Percentiles rank a stretch among this genome's conserved stretches.
Conservation (phyloP, 768 basidiomycete genomes). For the Plicaturopsis crispa region DNA sequence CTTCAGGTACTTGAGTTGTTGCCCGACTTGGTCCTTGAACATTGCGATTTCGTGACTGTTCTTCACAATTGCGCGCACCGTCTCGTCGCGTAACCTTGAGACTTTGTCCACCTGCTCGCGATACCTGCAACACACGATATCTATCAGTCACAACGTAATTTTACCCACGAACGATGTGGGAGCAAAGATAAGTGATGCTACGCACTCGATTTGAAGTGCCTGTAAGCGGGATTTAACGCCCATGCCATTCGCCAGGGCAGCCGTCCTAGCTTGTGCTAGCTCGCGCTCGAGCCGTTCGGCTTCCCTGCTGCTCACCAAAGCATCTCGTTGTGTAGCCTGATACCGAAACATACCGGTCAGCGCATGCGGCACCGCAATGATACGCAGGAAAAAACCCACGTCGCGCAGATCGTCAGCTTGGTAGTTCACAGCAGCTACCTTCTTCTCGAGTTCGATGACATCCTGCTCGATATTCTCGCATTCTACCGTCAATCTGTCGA, state of each 20-base stretch:
- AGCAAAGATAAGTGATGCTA: slow-evolving; percentile 13
- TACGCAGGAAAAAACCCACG: slow-evolving; percentile 35
- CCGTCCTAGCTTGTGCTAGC: slow-evolving; percentile 64
- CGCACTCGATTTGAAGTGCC: slow-evolving; percentile 67
- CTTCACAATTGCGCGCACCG: slow-evolving; percentile 74
- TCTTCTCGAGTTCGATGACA: slow-evolving; percentile 64
- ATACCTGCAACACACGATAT: slow-evolving; percentile 38
- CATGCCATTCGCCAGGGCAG: slow-evolving; percentile 74
- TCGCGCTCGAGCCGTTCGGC: slow-evolving; percentile 64
- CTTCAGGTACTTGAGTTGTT: slow-evolving; percentile 58
- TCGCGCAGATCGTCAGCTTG: slow-evolving; percentile 80
- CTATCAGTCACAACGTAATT: slow-evolving; percentile 3
- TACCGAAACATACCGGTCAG: neutral
- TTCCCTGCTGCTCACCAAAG: slow-evolving; percentile 56
- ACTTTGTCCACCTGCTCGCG: slow-evolving; percentile 76
- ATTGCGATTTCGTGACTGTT: slow-evolving; percentile 77
- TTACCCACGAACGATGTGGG: slow-evolving; percentile 2
- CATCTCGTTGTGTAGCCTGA: slow-evolving; percentile 75
- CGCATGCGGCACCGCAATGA: neutral
- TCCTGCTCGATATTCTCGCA: slow-evolving; percentile 83
- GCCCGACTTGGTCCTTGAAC: slow-evolving; percentile 75
- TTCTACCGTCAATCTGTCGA: slow-evolving; percentile 67
- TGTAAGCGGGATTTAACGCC: slow-evolving; percentile 76
- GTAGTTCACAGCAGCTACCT: slow-evolving; percentile 59
- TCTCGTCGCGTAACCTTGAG: slow-evolving; percentile 68